phyloP scores from a whole-genome alignment of 2,329 filamentous ascomycete genomes.

The Pseudocercospora fijiensis region DNA sequence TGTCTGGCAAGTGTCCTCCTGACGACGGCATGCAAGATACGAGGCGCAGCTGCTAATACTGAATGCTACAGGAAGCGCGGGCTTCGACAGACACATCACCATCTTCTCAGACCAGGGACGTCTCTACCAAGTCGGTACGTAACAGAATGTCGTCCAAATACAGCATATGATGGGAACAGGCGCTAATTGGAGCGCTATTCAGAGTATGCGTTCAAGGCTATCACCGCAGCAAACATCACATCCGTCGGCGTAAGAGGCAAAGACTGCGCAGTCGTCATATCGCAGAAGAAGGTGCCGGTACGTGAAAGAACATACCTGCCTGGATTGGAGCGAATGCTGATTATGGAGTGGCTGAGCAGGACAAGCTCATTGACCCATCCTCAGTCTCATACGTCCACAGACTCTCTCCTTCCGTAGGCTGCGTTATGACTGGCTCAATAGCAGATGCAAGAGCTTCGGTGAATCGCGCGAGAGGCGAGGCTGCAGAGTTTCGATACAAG shows the following conservation, averaged over 20 bases:
- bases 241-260: slow-evolving; percentile 94
- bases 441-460: slow-evolving; percentile 93
- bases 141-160: background rate
- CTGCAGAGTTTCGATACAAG: slow-evolving; percentile 97
- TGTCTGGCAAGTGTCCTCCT: slow-evolving; percentile 33
- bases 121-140: slow-evolving; percentile 98
- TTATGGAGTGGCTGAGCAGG: slow-evolving; percentile 54
- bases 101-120: slow-evolving; percentile 99
- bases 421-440: slow-evolving; percentile 98
- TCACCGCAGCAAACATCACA: slow-evolving; percentile 98
- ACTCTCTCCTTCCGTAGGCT: slow-evolving; percentile 92
- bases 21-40: slow-evolving; percentile 4
- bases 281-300: slow-evolving; percentile 99
- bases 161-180: slow-evolving; percentile 5
- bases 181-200: slow-evolving; percentile 30
- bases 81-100: slow-evolving; percentile 98
- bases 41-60: slow-evolving; percentile 26
- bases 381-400: slow-evolving; percentile 98
- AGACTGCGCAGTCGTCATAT: slow-evolving; percentile 93
- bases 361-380: slow-evolving; percentile 96
- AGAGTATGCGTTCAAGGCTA: slow-evolving; percentile 99
- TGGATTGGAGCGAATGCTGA: slow-evolving; percentile 21
- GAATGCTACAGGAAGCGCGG: slow-evolving; percentile 65
- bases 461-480: slow-evolving; percentile 88
- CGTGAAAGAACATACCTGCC: slow-evolving; percentile 41